A percentile compares a stretch with the other conserved stretches of the same genome.
phyloP scores from a whole-genome alignment of 2,329 filamentous ascomycete genomes.

The Penicillium sp. region DNA sequence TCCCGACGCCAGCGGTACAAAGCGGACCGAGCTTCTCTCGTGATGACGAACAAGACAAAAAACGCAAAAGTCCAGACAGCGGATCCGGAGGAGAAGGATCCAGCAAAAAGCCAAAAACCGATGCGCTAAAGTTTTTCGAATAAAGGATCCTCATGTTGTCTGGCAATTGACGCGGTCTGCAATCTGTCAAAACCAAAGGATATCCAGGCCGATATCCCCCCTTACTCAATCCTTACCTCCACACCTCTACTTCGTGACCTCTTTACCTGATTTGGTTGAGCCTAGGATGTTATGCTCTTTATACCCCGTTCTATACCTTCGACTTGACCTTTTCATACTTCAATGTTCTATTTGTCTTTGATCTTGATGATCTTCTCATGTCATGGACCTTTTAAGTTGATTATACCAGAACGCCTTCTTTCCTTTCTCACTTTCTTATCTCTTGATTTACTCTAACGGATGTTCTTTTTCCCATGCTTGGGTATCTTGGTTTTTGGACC shows the following conservation, averaged over 20 bases:
- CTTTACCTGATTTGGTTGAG: conserved; percentile 13
- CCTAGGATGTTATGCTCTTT: conserved; percentile 16
- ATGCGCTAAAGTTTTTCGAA: background rate
- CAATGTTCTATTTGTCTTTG: conserved; percentile 3
- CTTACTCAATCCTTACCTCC: background rate
- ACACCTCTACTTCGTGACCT: conserved; percentile 6
- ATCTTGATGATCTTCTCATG: conserved; percentile 1
- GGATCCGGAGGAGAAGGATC: conserved; percentile 31
- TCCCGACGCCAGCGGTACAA: conserved; percentile 69
- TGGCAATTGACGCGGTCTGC: background rate
- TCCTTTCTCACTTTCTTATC: conserved; percentile 6
- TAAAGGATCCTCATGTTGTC: background rate
- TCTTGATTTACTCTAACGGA: conserved; percentile 1
- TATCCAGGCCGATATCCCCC: conserved; percentile 10
- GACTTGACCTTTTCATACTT: background rate
- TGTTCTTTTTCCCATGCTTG: background rate
- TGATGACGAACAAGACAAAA: conserved; percentile 46
- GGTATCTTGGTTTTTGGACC: conserved; percentile 2
- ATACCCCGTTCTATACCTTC: conserved; percentile 23
- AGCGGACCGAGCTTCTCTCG: conserved; percentile 41
- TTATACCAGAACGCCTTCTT: conserved; percentile 2
- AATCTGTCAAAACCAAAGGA: conserved; percentile 2
- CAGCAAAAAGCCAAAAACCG: conserved; percentile 41
- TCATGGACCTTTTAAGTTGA: background rate
- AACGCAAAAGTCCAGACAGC: conserved; percentile 44